Conservation (phyloP, 768 basidiomycete species). For the Collybia mongolica region DNA sequence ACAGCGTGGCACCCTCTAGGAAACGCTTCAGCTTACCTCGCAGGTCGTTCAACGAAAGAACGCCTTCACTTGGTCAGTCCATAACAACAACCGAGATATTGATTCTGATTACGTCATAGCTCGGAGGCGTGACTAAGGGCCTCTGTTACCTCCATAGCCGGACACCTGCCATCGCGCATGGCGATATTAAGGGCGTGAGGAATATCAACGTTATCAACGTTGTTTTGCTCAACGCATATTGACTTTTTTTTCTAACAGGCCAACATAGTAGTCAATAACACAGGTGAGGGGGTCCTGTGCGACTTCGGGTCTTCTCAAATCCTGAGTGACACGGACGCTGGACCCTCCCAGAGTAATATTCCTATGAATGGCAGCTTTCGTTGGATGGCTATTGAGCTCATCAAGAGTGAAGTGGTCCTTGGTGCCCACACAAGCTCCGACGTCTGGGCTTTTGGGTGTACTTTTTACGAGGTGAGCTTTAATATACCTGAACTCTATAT, state of each 20-base stretch:
- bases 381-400: conserved; percentile 32
- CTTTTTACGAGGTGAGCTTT: conserved; percentile 27
- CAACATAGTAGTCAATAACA: conserved; percentile 42
- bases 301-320: conserved; percentile 44
- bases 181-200: conserved; percentile 27
- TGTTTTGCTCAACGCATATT: neutral
- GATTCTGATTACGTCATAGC: conserved; percentile 26
- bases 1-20: conserved; percentile 50
- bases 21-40: conserved; percentile 38
- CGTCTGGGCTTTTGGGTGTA: conserved; percentile 35
- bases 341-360: conserved; percentile 23
- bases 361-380: conserved; percentile 22
- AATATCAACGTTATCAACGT: neutral
- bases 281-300: conserved; percentile 36
- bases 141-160: conserved; percentile 41
- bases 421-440: conserved; percentile 17
- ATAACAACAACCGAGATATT: no score
- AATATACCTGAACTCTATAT: neutral
- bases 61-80: conserved; percentile 34
- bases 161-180: conserved; percentile 32
- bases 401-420: conserved; percentile 20
- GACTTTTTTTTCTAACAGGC: conserved; percentile 25
- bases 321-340: conserved; percentile 23
- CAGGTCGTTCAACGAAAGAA: conserved; percentile 22
- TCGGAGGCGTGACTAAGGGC: conserved; percentile 40